Percentiles rank a stretch among this genome's conserved stretches.
Conservation (phyloP, 2,329 filamentous ascomycete species). For the Fonsecaea monophora region DNA sequence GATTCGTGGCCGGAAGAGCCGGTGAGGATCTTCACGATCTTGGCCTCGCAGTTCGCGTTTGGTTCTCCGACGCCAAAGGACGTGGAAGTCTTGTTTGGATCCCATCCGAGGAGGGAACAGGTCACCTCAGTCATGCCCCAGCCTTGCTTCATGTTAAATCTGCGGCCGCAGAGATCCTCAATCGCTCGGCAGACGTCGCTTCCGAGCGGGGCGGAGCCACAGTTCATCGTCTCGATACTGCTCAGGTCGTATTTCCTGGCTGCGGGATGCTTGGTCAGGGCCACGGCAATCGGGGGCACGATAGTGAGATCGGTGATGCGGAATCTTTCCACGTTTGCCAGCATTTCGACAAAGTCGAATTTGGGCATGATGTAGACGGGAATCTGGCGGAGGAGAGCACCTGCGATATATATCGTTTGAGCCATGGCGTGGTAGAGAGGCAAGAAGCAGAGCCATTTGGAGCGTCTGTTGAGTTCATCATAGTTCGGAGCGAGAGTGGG, state of each 20-base stretch:
- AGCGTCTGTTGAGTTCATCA: slow-evolving; percentile 7
- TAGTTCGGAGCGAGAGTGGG: neutral
- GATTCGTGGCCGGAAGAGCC: slow-evolving; percentile 55
- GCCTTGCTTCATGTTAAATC: slow-evolving; percentile 60
- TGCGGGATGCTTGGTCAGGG: slow-evolving; percentile 42
- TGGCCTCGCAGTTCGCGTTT: slow-evolving; percentile 71
- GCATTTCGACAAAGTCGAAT: slow-evolving; percentile 45
- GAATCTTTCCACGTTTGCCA: slow-evolving; percentile 49
- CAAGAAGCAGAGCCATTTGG: slow-evolving; percentile 12
- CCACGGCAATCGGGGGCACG: slow-evolving; percentile 55
- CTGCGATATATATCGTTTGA: neutral
- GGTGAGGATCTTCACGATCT: slow-evolving; percentile 58
- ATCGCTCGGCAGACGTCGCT: slow-evolving; percentile 61
- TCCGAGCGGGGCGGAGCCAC: slow-evolving; percentile 67
- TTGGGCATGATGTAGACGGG: slow-evolving; percentile 62
- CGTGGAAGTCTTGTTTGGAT: slow-evolving; percentile 57
- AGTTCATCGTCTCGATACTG: slow-evolving; percentile 69
- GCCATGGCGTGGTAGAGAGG: slow-evolving; percentile 26
- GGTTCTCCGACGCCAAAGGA: slow-evolving; percentile 69
- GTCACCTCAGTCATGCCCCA: slow-evolving; percentile 84
- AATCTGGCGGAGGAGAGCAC: slow-evolving; percentile 72
- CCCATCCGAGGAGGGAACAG: slow-evolving; percentile 66
- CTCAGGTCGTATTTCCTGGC: slow-evolving; percentile 71
- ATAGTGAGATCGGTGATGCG: slow-evolving; percentile 58
- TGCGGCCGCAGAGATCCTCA: slow-evolving; percentile 49